These are phyloP conservation scores for Rutstroemia sp. DNA, from an alignment of 2,329 filamentous ascomycete species.

Conservation along the genomic window DNA sequence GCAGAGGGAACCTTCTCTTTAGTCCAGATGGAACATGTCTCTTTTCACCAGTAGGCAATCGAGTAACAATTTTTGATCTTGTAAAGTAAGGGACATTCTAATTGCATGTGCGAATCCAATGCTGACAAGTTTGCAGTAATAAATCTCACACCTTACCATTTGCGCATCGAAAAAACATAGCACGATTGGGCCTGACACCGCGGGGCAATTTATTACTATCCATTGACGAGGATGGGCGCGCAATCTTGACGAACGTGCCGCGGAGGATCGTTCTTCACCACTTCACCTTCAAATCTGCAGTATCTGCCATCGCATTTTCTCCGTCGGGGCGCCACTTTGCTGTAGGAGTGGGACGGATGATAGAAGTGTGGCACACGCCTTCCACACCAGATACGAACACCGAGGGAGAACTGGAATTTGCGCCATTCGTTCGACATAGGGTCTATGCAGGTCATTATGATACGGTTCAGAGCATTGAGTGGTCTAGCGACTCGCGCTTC, in stretches of 20 bases:
- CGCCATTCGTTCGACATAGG: constrained; percentile 84
- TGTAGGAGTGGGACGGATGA: constrained; percentile 75
- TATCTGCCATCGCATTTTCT: constrained; percentile 82
- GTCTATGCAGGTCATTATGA: constrained; percentile 87
- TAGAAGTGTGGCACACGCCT: constrained; percentile 95
- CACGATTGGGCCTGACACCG: constrained; percentile 79
- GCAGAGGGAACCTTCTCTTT: constrained; percentile 94
- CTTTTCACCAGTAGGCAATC: constrained; percentile 92
- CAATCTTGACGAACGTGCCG: constrained; percentile 84
- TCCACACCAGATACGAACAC: constrained; percentile 74
- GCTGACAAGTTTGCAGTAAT: constrained; percentile 46
- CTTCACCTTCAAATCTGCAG: constrained; percentile 84
- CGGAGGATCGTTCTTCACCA: constrained; percentile 84
- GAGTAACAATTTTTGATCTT: constrained; percentile 91
- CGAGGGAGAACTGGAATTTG: constrained; percentile 84
- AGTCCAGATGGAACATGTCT: constrained; percentile 93
- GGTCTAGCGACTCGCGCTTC: constrained; percentile 94
- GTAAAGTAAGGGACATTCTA: constrained; percentile 58
- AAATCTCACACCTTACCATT: constrained; percentile 84
- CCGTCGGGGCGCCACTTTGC: constrained; percentile 88
- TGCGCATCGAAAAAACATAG: constrained; percentile 88
- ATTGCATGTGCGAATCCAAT: not conserved
- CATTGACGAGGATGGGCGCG: constrained; percentile 88
- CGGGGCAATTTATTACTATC: constrained; percentile 87
- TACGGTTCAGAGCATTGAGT: constrained; percentile 76